Percentiles rank a stretch among this genome's conserved stretches.
These are phyloP conservation scores for Madurella fahalii DNA, from an alignment of 2,329 filamentous ascomycete species.

Conservation along the genomic window DNA sequence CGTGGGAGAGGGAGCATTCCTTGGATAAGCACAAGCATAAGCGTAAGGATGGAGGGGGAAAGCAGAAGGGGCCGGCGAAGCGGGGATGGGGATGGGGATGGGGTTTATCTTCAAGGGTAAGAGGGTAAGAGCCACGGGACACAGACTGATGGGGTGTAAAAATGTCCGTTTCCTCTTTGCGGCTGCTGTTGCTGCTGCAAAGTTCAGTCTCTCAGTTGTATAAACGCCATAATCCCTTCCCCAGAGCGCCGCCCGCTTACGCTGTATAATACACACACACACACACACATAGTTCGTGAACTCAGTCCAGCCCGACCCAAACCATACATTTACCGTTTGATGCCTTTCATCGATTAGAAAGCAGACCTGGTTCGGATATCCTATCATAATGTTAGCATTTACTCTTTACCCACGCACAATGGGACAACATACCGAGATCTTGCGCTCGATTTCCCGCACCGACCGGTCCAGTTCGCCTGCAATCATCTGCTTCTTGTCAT, in stretches of 20 bases:
- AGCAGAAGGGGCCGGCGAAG: conserved; percentile 22
- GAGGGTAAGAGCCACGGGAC: background rate
- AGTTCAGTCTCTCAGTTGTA: background rate
- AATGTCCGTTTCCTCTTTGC: background rate
- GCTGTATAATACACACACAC: background rate
- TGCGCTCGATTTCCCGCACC: conserved; percentile 89
- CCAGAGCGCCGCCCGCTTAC: conserved; percentile 13
- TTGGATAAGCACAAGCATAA: conserved; percentile 36
- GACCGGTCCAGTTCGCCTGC: conserved; percentile 88
- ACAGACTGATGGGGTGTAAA: background rate
- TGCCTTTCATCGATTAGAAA: conserved; percentile 40
- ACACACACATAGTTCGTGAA: background rate
- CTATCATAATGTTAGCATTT: conserved; percentile 31
- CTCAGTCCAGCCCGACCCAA: background rate
- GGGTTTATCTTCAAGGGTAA: background rate
- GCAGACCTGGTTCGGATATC: conserved; percentile 57
- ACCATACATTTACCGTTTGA: background rate
- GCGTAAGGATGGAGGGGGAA: conserved; percentile 31
- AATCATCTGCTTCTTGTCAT: conserved; percentile 93
- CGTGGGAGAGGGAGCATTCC: conserved; percentile 69
- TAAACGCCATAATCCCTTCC: conserved; percentile 1
- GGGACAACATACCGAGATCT: conserved; percentile 63
- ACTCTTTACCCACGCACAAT: no score
- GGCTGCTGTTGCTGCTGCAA: background rate
- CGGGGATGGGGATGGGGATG: conserved; percentile 16